Conservation (phyloP, 495 filamentous ascomycete species). For the Neurospora sublineolata region DNA sequence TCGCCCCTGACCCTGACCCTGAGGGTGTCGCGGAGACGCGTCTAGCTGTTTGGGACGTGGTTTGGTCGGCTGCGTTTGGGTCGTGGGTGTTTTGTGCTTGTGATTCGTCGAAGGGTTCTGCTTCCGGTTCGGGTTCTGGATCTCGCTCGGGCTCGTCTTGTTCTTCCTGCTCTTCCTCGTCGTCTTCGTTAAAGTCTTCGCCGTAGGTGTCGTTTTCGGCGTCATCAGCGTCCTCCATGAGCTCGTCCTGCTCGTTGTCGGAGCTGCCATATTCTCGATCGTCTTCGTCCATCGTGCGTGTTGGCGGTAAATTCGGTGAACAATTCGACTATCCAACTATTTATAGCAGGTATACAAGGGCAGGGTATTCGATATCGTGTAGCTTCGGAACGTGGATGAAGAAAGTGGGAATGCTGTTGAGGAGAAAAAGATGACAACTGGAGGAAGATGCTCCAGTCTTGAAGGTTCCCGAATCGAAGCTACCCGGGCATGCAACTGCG, state of each 20-base stretch:
- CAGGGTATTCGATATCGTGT: neutral
- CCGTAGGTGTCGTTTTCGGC: conserved; percentile 49
- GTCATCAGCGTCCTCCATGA: conserved; percentile 51
- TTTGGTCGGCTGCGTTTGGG: conserved; percentile 39
- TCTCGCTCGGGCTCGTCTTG: conserved; percentile 30
- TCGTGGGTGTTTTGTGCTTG: conserved; percentile 40
- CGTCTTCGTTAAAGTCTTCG: conserved; percentile 44
- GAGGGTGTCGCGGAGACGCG: conserved; percentile 39
- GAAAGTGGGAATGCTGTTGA: neutral
- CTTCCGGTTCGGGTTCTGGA: conserved; percentile 11
- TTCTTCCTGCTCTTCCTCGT: conserved; percentile 48
- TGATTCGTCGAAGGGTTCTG: conserved; percentile 18
- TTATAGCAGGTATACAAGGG: neutral
- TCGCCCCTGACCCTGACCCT: conserved; percentile 28
- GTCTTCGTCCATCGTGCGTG: conserved; percentile 28
- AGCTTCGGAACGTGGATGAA: neutral
- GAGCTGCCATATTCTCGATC: conserved; percentile 36
- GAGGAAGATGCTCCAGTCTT: neutral
- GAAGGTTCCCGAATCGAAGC: neutral
- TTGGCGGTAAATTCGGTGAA: neutral
- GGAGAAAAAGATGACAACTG: neutral
- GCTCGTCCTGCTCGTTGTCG: conserved; percentile 54
- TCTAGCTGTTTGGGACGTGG: conserved; percentile 7
- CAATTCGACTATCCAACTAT: neutral
- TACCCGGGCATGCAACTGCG: neutral